phyloP scores from a whole-genome alignment of 1,284 basidiomycete genomes.

The Apiotrichum sp. region DNA sequence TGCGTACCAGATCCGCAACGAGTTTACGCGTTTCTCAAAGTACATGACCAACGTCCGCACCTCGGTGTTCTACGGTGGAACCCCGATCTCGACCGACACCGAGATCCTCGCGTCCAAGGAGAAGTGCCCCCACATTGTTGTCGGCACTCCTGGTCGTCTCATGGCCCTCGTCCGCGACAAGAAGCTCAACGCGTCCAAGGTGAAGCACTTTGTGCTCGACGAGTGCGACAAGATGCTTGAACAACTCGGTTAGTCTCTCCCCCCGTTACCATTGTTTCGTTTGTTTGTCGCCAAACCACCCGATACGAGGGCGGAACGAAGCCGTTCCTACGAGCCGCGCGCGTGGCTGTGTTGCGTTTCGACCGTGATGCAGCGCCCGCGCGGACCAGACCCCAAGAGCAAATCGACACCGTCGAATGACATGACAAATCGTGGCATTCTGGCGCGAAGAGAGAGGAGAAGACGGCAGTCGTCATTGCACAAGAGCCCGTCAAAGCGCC shows the following conservation, averaged over 20 bases:
- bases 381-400: neutral
- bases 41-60: conserved; percentile 99
- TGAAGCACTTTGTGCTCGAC: conserved; percentile 99
- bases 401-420: neutral
- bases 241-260: conserved; percentile 89
- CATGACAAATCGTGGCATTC: too few species aligned
- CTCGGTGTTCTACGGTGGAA: conserved; percentile 96
- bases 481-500: conserved; percentile 3
- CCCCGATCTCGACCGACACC: conserved; percentile 86
- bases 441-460: neutral
- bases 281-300: neutral
- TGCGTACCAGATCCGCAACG: conserved; percentile 99
- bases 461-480: neutral
- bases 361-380: neutral
- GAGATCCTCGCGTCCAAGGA: conserved; percentile 92
- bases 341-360: neutral
- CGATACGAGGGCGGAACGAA: conserved; percentile 1
- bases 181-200: conserved; percentile 81
- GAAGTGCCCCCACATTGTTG: conserved; percentile 98
- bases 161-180: conserved; percentile 91
- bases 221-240: conserved; percentile 99
- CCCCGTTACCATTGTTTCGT: conserved; percentile 9
- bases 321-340: neutral
- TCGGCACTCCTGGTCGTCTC: conserved; percentile 93
- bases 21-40: conserved; percentile 98